A percentile compares a stretch with the other conserved stretches of the same genome.
These are phyloP conservation scores for Entamoeba invadens DNA, from an alignment of 208 protist genomes.

Conservation along the genomic window DNA sequence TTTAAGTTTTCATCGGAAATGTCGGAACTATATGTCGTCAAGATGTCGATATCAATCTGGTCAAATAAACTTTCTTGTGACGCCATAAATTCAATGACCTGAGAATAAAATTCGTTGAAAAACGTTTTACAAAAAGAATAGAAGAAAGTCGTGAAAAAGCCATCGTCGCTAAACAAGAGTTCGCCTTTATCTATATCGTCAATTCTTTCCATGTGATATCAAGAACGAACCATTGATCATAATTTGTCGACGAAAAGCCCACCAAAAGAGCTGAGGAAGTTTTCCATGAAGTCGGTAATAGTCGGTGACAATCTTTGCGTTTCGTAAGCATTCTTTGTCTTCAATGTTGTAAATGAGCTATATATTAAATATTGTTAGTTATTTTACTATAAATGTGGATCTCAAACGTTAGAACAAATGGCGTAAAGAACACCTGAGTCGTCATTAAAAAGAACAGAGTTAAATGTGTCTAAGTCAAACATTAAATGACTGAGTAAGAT, in stretches of 20 bases:
- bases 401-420: neutral
- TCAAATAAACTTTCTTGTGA: neutral
- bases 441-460: neutral
- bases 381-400: neutral
- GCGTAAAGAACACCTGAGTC: neutral
- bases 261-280: neutral
- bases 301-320: neutral
- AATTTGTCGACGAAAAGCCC: neutral
- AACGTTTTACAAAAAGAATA: neutral
- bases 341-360: neutral
- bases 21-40: neutral
- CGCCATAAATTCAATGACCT: neutral
- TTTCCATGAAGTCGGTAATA: neutral
- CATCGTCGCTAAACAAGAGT: neutral
- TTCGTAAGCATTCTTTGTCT: neutral
- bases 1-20: neutral
- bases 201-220: neutral
- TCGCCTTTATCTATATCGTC: neutral
- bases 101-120: neutral
- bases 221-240: neutral
- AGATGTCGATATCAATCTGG: neutral
- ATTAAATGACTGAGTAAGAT: neutral
- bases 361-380: neutral
- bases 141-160: neutral
- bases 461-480: neutral